Evolutionary conservation across 2,329 filamentous ascomycete genomes (phyloP), one percentile per base, ranked within the genome.

Genomic region (Trichoderma guizhouense): DNA sequence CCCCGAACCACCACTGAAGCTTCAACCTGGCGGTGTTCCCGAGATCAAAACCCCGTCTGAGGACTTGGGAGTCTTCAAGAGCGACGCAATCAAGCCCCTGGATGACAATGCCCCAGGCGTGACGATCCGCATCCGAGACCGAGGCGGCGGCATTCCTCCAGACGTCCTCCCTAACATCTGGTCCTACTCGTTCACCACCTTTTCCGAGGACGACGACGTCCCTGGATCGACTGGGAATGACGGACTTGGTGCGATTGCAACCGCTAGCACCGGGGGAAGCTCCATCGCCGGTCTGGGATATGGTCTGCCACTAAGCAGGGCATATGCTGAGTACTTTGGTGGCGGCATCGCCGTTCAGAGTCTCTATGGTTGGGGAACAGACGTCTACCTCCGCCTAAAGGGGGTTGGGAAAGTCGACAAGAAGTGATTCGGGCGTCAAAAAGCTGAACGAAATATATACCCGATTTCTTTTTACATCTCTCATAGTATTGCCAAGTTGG

Each of bases 271-370:
- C 0, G 92, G 93, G 66, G 88, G 89, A 1, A 95, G 92, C 79
- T 95, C 93, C 58, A 97, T 99, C 72, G 96, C 96, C 0, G 96
- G 96, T 0, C 82, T 99, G 63, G 96, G 96, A 1, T 99, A 99
- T 79, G 96, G 96, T 0, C 80, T 99, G 74, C 96, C 96, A 1
- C 83, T 99, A 26, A 94, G 94, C 68, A 88, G 96, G 73, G 95
- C 96, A 0, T 99, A 99, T 79, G 96, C 96, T 0, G 95, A 99
- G 84, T 99, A 98, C 78, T 99, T 99, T 84, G 96, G 96, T 2
- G 96, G 96, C 0, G 95, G 95, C 3, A 96, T 99, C 72, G 91
- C 91, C 5, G 91, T 99, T n/a, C 95, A 99, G 86, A 98, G 94
- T 79, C 82, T 98, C 61, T 96, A 94, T 84, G 95, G 96, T 5